Evolutionary conservation across 768 basidiomycete genomes (phyloP).

Genomic region (Rhodotorula toruloides): DNA sequence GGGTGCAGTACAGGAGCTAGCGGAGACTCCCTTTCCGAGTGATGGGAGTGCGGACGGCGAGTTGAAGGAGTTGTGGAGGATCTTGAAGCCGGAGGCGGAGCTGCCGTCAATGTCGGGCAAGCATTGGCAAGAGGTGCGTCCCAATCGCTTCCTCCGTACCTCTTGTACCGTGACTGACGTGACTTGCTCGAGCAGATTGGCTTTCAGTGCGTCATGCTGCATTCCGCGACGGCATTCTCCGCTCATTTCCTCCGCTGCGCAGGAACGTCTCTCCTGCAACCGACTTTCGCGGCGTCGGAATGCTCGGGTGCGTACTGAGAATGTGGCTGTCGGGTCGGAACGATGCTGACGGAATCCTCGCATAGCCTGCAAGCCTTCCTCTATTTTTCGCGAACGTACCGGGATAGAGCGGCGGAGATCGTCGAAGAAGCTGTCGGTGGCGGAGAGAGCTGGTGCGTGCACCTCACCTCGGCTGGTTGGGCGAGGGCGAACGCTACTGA

Average conservation of each 20-base stretch:
- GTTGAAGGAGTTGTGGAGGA: slow-evolving; percentile 15
- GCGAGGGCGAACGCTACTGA: too few species aligned
- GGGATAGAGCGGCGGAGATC: slow-evolving; percentile 20
- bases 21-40: background rate
- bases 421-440: slow-evolving; percentile 33
- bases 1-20: background rate
- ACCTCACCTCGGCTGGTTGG: too few species aligned
- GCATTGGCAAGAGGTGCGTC: slow-evolving; percentile 37
- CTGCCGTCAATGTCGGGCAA: slow-evolving; percentile 8
- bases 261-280: slow-evolving; percentile 26
- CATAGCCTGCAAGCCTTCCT: slow-evolving; percentile 11
- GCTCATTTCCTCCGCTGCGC: background rate
- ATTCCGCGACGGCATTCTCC: background rate
- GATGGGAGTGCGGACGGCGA: background rate
- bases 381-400: slow-evolving; percentile 18
- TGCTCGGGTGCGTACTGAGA: slow-evolving; percentile 15
- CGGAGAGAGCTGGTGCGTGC: slow-evolving; percentile 16
- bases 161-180: too few species aligned
- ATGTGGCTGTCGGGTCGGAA: too few species aligned
- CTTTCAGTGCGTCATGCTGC: slow-evolving; percentile 21
- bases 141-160: too few species aligned
- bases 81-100: slow-evolving; percentile 19
- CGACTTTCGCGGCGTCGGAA: slow-evolving; percentile 31
- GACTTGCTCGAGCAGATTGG: slow-evolving; percentile 14
- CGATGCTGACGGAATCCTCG: too few species aligned